Base-by-base conservation (phyloP, 2,329 filamentous ascomycete species). In the Colletotrichum noveboracense region DNA sequence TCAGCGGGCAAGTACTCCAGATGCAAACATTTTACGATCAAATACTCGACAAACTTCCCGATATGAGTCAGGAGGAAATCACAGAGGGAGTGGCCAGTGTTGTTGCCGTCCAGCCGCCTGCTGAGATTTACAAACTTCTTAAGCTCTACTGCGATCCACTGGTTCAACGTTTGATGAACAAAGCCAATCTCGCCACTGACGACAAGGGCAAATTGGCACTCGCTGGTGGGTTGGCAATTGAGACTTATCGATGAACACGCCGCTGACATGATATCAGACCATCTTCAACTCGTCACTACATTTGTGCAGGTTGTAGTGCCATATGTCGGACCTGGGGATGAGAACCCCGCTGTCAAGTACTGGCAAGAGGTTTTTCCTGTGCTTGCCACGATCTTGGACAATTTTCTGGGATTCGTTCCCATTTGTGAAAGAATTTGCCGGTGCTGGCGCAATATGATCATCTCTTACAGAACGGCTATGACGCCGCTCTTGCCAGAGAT, bases 361-460 rank as follows among this genome's bases (percentile, higher is more conserved):
- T 98, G 97, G 90, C 92, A 96, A 80, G 96, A 98, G 83, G 94
- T 98, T 24, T 95, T 98, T 83, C 95, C 95, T 1, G 92, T 98
- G 52, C 89, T 98, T 75, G 93, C 95, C 10, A 95, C 94, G 9
- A 94, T 99, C 76, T 90, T 97, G 71, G 94, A 97, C 80, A 96
- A 93, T 82, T 99, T 98, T 83, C 91, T 96, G 77, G 88, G 91
- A 79, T 98, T 96, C 79, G 90, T 93, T 16, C 96, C 97, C 5
- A 97, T 99, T 75, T 94, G 97, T 78, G 97, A 99, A 87, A 91
- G 96, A 56, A 92, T 99, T 30, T 98, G 96, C 85, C 92, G 96
- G 77, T 98, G 95, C 88, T 99, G 96, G 96, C 92, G 97, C 77
- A 94, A 96, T 83, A 98, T 98, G 95, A 92, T 99, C 52, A 95